Base-by-base conservation (phyloP, 805 yeast genomes). In the Huiozyma naganishii region DNA sequence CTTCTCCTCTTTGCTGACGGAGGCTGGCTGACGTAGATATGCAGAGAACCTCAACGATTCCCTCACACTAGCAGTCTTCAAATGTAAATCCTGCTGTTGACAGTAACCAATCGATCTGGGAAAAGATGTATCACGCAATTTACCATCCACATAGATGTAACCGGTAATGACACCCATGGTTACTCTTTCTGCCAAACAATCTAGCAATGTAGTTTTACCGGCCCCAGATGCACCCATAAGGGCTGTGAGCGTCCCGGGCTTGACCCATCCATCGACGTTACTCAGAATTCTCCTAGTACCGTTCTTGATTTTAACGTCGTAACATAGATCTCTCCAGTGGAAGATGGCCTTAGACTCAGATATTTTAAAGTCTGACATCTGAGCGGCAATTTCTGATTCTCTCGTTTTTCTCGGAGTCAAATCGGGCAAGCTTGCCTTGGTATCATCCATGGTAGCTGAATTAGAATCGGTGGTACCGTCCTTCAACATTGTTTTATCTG, bases 201-300 rank as follows among this genome's bases (percentile, higher is more conserved):
- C 98, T 41, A 92, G 67, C 37, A 92, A 66, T 0, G 98, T 90
- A 0, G 98, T 90, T 59, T 92, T 92, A 42, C 98, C 98, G 9
- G 98, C 97, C 40, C 98, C 98, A 0, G 97, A 89, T 1, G 96
- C 97, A 37, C 98, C 98, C 95, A 92, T 86, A 36, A 92, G 87
- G 0, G 98, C 97, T 59, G 88, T 62, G 48, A 95, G 83, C 58
- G 88, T 87, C 34, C 96, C 83, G 1, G 97, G 95, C 41, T 77
- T 76, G 3, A 80, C 95, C 10, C 77, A 52, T 7, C 98, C 98
- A 52, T 76, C 78, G 0, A 86, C 72, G 29, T 73, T 69, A 9
- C 73, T 70, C 46, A 92, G 70, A 5, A 92, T 74, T 47, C 79
- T 70, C 55, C 87, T 70, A 29, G 76, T 69, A 48, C 75, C 84